phyloP scores from a whole-genome alignment of 768 basidiomycete genomes.

The Boletellus sp. region DNA sequence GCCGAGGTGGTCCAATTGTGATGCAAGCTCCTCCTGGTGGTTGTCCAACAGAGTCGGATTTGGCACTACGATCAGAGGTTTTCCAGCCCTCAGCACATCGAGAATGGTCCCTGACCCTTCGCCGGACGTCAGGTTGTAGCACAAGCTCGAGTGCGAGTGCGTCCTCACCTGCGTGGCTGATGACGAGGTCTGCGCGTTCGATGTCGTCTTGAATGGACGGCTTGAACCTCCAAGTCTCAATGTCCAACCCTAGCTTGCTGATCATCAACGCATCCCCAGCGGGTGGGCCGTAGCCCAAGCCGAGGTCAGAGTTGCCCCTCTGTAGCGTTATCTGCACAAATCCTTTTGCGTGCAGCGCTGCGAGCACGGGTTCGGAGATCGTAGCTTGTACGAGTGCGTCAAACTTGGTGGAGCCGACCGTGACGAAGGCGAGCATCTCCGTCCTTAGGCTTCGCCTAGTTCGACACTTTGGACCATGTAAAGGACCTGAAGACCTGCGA shows the following conservation, averaged over 20 bases:
- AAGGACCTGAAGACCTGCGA: neutral
- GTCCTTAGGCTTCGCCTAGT: neutral
- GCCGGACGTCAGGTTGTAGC: constrained; percentile 1
- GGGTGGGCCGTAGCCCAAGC: constrained; percentile 21
- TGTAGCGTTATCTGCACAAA: constrained; percentile 68
- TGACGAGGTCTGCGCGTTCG: constrained; percentile 67
- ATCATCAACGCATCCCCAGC: constrained; percentile 12
- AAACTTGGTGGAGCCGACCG: constrained; percentile 89
- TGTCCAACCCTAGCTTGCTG: constrained; percentile 40
- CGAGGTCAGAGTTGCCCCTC: constrained; percentile 65
- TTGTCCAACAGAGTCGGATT: constrained; percentile 88
- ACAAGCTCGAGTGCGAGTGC: neutral
- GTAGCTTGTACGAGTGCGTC: constrained; percentile 63
- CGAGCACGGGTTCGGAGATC: constrained; percentile 56
- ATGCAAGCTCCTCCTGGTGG: constrained; percentile 88
- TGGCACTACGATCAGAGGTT: constrained; percentile 82
- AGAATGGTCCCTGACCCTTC: constrained; percentile 93
- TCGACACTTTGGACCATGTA: neutral
- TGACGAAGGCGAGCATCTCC: constrained; percentile 56
- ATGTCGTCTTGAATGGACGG: constrained; percentile 66
- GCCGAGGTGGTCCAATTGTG: constrained; percentile 53
- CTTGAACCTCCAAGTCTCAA: constrained; percentile 75
- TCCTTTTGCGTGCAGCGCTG: constrained; percentile 48
- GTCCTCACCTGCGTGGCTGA: constrained; percentile 87
- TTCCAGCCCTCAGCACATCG: constrained; percentile 72